phyloP scores from a whole-genome alignment of 2,329 filamentous ascomycete species.

The Onygenales sp. region DNA sequence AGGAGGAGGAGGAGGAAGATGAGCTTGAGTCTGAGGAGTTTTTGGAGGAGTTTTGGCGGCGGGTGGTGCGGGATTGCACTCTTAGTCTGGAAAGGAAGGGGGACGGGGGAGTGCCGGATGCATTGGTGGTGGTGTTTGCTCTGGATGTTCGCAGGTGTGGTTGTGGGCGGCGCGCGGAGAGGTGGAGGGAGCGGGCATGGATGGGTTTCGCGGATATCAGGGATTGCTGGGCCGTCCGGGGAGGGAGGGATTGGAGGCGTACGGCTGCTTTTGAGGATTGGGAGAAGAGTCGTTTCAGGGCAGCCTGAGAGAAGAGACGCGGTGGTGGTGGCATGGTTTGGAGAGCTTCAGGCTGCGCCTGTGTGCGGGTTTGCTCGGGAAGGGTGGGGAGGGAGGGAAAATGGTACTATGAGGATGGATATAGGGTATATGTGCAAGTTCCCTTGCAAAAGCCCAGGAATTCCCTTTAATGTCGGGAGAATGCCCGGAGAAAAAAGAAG shows the following conservation, averaged over 20 bases:
- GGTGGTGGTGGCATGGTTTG: not conserved
- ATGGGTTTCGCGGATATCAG: not conserved
- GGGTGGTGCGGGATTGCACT: constrained; percentile 8
- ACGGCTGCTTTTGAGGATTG: not conserved
- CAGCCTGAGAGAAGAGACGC: not conserved
- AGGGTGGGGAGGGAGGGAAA: not conserved
- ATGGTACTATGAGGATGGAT: not conserved
- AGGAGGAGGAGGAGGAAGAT: constrained; percentile 11
- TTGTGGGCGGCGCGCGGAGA: not conserved
- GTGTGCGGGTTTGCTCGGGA: not conserved
- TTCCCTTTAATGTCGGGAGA: no score
- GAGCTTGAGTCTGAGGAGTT: not conserved
- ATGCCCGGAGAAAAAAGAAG: no score
- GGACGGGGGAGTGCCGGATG: not conserved
- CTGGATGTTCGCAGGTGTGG: constrained; percentile 4
- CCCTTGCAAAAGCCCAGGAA: not conserved
- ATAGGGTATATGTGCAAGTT: not conserved
- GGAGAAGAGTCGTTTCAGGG: not conserved
- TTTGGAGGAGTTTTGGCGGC: constrained; percentile 20
- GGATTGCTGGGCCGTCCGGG: not conserved
- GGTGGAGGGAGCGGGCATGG: not conserved
- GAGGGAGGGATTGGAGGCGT: not conserved
- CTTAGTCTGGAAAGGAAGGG: not conserved
- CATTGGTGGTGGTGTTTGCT: not conserved
- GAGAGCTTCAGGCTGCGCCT: not conserved